These are phyloP conservation scores for Striga asiatica DNA, from an alignment of 257 asterid species.

Conservation along the genomic window DNA sequence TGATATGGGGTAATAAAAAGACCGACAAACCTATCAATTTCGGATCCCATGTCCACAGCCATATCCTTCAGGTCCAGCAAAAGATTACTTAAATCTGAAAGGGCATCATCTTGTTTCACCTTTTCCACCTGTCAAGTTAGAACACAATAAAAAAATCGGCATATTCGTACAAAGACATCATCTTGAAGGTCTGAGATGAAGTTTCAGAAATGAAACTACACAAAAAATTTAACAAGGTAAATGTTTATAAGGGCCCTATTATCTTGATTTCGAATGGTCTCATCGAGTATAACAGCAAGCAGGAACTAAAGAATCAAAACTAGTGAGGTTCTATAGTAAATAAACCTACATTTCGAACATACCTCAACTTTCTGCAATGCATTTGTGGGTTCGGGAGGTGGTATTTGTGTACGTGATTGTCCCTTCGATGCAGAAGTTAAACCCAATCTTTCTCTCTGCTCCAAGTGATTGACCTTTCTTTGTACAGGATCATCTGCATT, in stretches of 20 bases:
- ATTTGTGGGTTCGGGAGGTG: slow-evolving; percentile 50
- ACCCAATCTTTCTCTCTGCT: slow-evolving; percentile 81
- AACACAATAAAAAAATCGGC: no score
- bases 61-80: slow-evolving; percentile 68
- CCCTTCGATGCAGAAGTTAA: slow-evolving; percentile 54
- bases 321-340: background rate
- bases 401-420: slow-evolving; percentile 30
- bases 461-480: slow-evolving; percentile 69
- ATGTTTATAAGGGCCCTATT: no score
- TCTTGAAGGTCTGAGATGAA: background rate
- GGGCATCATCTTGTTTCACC: slow-evolving; percentile 58
- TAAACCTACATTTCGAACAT: slow-evolving; percentile 12
- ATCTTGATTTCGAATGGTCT: no score
- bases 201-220: no score
- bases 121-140: no score
- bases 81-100: slow-evolving; percentile 49
- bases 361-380: slow-evolving; percentile 90
- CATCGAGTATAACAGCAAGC: no score
- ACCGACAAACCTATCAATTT: slow-evolving; percentile 49
- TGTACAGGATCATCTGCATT: slow-evolving; percentile 58
- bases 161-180: background rate
- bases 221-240: no score
- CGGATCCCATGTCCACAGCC: slow-evolving; percentile 81
- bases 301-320: background rate
- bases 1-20: background rate